Base-by-base conservation (phyloP, 169 alveolate species). In the Plasmodium knowlesi region DNA sequence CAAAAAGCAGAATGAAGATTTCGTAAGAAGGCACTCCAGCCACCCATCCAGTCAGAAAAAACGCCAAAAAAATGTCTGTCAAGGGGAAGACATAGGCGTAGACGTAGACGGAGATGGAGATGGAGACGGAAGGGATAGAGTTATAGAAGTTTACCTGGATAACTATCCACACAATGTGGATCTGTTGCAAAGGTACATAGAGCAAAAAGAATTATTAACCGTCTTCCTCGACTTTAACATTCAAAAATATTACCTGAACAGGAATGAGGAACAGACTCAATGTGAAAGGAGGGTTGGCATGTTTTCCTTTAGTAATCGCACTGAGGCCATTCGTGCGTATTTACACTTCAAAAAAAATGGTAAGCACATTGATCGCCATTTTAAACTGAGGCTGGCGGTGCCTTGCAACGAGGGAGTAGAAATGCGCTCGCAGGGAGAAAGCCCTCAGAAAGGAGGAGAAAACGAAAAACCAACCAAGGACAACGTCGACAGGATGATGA, bases 211-310 rank as follows among this genome's bases (percentile, higher is more conserved):
- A 3, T 39, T 88, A 0, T 46, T 88, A 41, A 53, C 22, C 25
- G 78, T 88, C 81, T 88, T 88, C 71, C 32, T 88, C 43, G 53
- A 80, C 41, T 88, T 88, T 88, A 88, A 88, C 25, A 57, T 88
- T 79, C 37, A 14, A 61, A 39, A 57, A 19, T 79, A 76, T 54
- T 12, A 22, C 25, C 74, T 88, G 4, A 67, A 88, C 46, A 28
- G n/a, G 37, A 84, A 84, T 53, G 93, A 79, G n/a, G 78, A 79
- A 76, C 37, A 88, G 41, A 88, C 54, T 5, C 8, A 53, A 10
- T 25, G 30, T 37, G 43, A 88, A 57, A 53, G 81, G 30, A 88
- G 61, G 70, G 89, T 88, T 34, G 94, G 94, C 0, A 50, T 41
- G n/a, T 54, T 88, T 3, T 37, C 81, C 43, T 88, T 88, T 32